Base-by-base conservation (phyloP, 495 filamentous ascomycete genomes). In the Lasiosphaeria ovina region DNA sequence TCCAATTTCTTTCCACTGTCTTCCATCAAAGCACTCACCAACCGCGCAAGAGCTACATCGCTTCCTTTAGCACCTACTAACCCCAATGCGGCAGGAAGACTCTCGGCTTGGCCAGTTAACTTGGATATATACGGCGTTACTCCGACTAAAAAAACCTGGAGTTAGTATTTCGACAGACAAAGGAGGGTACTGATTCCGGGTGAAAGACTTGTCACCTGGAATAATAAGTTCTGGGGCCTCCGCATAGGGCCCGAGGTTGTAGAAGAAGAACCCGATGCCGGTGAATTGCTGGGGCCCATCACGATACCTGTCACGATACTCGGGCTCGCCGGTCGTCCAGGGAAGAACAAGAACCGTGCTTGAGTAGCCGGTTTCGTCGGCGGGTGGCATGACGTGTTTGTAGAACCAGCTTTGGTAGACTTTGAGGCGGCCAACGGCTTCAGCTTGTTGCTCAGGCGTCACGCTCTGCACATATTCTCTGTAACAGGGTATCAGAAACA, bases 141-240 rank as follows among this genome's bases (percentile, higher is more conserved):
- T 8, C 55, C 55, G 32, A 49, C 55, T 57, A 31, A 12, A 10
- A 40, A 40, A 40, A n/a, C n/a, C n/a, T n/a, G n/a, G 6, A 40
- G 36, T 40, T 40, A 40, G 36, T 11, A n/a, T 33, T 7, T 57
- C 7, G 38, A 3, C 11, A 6, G 7, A 57, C 7, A 31, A 31
- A 49, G 17, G 16, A 49, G 6, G 47, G 47, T 7, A n/a, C 6
- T 6, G 47, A 6, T n/a, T 6, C n/a, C 6, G 6, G 47, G 6
- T 6, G 47, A 49, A 31, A 16, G n/a, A 31, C 10, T 16, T n/a
- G 38, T 48, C 34, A 57, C 55, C 55, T 4, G 55, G 36, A 32
- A 57, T 57, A 48, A 57, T 57, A 24, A 57, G n/a, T 35, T 57
- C 55, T 8, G 55, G 55, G 11, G 55, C 55, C 44, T 57, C 40